A percentile compares a stretch with the other conserved stretches of the same genome.
Conservation (phyloP, 177 flowering plant genomes). For the Telopea speciosissima region DNA sequence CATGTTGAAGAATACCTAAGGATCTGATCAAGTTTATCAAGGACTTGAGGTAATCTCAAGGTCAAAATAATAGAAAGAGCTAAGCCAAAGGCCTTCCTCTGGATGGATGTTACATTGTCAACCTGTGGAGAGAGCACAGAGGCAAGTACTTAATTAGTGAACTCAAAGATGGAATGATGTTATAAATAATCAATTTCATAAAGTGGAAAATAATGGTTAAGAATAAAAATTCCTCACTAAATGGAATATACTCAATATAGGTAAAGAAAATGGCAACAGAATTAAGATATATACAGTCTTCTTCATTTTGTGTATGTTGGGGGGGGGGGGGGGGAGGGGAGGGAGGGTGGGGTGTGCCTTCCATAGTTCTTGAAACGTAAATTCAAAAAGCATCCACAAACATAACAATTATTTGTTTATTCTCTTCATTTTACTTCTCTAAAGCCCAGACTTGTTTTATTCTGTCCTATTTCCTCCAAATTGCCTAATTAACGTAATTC, state of each 20-base stretch:
- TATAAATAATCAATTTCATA: not conserved
- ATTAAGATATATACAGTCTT: not conserved
- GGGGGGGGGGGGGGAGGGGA: too few relatives aligned
- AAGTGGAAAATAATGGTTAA: not conserved
- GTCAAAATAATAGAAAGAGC: constrained; percentile 85
- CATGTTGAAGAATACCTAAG: constrained; percentile 43
- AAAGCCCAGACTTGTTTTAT: too few relatives aligned
- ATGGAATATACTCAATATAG: not conserved
- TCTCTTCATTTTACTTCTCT: too few relatives aligned
- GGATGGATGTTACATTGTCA: constrained; percentile 62
- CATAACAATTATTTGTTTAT: too few relatives aligned
- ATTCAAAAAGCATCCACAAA: too few relatives aligned
- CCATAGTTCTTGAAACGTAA: too few relatives aligned
- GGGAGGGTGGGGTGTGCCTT: too few relatives aligned
- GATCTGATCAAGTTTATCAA: constrained; percentile 89
- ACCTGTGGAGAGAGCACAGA: constrained; percentile 36
- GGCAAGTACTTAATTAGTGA: not conserved
- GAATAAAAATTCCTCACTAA: not conserved
- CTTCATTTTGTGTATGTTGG: too few relatives aligned
- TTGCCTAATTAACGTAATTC: too few relatives aligned
- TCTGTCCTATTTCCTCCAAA: too few relatives aligned
- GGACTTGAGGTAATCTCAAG: constrained; percentile 83
- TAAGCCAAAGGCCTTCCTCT: constrained; percentile 63
- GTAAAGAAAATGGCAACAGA: not conserved
- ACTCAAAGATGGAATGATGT: not conserved